Base-by-base conservation (phyloP, 2,329 filamentous ascomycete species). In the Penicillium concentricum region DNA sequence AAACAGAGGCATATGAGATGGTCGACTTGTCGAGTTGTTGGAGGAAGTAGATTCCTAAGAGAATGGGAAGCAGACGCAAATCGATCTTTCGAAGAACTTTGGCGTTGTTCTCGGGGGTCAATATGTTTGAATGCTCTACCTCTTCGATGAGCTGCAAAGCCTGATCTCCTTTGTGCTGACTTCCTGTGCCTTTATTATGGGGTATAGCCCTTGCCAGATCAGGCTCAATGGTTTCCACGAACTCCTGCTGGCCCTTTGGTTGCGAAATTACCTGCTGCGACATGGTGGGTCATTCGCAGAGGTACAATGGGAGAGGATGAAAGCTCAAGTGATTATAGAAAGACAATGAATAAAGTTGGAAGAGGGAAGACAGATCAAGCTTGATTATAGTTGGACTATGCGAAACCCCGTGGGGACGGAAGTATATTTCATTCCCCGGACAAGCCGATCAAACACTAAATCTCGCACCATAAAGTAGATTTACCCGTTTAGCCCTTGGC, bases 1-100 rank as follows among this genome's bases (percentile, higher is more conserved):
- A 87, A 12, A 87, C 82, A 0, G 84, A 86, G 3, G 83, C 83
- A 63, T 87, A 88, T 2, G 73, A 77, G 2, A 87, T 75, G 0
- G 83, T 84, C 0, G 84, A 81, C 69, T 88, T 88, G 73, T 87
- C 85, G 6, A 87, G 75, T 12, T 80, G 81, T 61, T 88, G 85
- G 0, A 87, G 77, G 65, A 84, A 87, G 70, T 87, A 88, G 20
- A 86, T 82, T 7, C 78, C 77, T 12, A 87, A 74, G 56, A 88
- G 81, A 52, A 83, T 77, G 0, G 82, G 81, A 13, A 84, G 70
- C 22, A 84, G 75, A 49, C 76, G 69, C 24, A 79, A 66, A 63
- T 84, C 82, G 54, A 84, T 83, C 60, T 76, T 77, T 28, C 76
- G 75, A 38, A 84, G 70, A 6, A 84, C 77, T 39, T 78, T 74